Evolutionary conservation across 2,329 filamentous ascomycete species (phyloP), one percentile per base, ranked within the genome.

Genomic region (Colletotrichum musae): DNA sequence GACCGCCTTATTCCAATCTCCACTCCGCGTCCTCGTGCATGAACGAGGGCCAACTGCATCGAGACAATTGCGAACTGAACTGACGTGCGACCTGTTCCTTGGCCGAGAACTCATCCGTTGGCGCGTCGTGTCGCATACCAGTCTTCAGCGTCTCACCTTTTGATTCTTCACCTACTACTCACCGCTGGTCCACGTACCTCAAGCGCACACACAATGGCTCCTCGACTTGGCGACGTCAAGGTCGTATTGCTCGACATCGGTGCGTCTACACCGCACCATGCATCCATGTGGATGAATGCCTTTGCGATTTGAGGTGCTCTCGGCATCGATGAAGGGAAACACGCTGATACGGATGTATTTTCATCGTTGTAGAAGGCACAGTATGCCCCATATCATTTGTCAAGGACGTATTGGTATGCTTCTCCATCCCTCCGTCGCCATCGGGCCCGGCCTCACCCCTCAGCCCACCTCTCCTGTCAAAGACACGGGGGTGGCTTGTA

Each of bases 371-470:
- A 95, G 93, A 95, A 86, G 93, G 93, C 72, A 95, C 93, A 58
- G 90, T 95, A 72, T 94, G 92, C 80, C 92, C 92, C 74, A 94
- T 95, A 78, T 93, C 91, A 74, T 95, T 95, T 81, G 93, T 95
- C 81, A 93, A 93, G 82, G 91, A 94, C 79, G 89, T 93, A 73
- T 84, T 95, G 83, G 93, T 95, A 89, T 88, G 92, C 83, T 64
- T 72, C 65, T 56, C 59, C 71, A 71, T 60, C 68, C 61, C 70
- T 59, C 50, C 13, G 54, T 62, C 63, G 61, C 63, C 62, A 70
- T 66, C 63, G 66, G 70, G 21, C 59, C 64, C 59, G 63, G 52
- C 72, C 39, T 51, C 13, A 43, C 59, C 56, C 59, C 70, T 59
- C 72, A 24, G 21, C 72, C 69, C 70, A 60, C 63, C 67, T 48